Conservation (phyloP, 176 grass and related monocot species). For the Zoysia pacifica region DNA sequence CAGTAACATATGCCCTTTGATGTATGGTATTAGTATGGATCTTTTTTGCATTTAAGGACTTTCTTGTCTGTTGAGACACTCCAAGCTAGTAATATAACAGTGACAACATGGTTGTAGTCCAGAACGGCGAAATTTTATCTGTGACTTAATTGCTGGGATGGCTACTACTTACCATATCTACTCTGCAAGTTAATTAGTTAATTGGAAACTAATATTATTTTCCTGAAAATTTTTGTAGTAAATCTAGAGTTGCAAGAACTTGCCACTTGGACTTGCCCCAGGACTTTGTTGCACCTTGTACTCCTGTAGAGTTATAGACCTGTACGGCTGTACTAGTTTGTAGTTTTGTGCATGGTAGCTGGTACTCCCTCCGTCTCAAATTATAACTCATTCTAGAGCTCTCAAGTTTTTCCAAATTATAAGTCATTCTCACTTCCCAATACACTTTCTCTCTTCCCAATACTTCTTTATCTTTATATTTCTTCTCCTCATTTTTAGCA, state of each 20-base stretch:
- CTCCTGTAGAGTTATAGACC: not conserved
- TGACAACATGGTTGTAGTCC: not conserved
- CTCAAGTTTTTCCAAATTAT: too few relatives aligned
- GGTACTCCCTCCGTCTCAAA: too few relatives aligned
- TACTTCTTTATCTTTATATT: too few relatives aligned
- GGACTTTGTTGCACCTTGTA: not conserved
- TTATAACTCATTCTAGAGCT: too few relatives aligned
- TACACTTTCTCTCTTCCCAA: too few relatives aligned
- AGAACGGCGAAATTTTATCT: not conserved
- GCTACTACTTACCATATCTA: not conserved
- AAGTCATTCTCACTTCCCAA: too few relatives aligned
- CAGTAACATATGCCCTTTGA: not conserved
- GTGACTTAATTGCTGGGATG: not conserved
- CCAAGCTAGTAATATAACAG: not conserved
- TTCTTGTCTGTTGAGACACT: not conserved
- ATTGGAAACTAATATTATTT: not conserved
- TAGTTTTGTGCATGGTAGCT: not conserved
- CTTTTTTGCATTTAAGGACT: not conserved
- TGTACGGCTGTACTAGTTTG: slow-evolving; percentile 1
- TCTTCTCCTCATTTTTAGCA: too few relatives aligned
- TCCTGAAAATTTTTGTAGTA: not conserved
- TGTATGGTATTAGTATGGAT: not conserved
- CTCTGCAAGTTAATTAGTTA: not conserved
- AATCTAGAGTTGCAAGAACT: not conserved
- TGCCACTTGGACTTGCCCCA: not conserved